Evolutionary conservation across 2,329 filamentous ascomycete species (phyloP), one percentile per base, ranked within the genome.

Genomic region (Diatrype stigma): DNA sequence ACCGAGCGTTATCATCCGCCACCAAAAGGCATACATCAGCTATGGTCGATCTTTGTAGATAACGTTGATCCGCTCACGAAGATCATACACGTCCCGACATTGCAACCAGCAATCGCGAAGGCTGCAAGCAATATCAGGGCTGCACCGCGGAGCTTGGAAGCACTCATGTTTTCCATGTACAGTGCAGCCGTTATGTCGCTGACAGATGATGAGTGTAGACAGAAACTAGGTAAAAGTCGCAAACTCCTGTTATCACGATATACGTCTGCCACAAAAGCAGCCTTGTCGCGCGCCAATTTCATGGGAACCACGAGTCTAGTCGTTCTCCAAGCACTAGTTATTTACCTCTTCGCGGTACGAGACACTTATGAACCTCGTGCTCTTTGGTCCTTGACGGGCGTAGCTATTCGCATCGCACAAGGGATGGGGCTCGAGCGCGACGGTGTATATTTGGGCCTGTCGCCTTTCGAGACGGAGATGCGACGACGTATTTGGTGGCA

Each of bases 51-150:
- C 2, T 82, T 78, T 52, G 60, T 80, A 0, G 72, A 79, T 10
- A 81, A 81, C 53, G 73, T 84, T 38, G 76, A 84, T 53, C 79
- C 80, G 2, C 61, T 84, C 16, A 71, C 78, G 46, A 84, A 82
- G 56, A 57, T 83, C 16, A 72, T 80, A 10, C 80, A 84, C 58
- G 67, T 75, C 8, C 79, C 79, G 0, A 77, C 73, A 2, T 56
- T 80, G 1, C 74, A 81, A 55, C 64, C 67, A 34, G 67, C 70
- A n/a, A 69, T 82, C 7, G 67, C 78, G 28, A 68, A 77, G 45
- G 74, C 77, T 14, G 71, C 66, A 14, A 62, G 67, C 19, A 65
- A 77, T 51, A 56, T 79, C 17, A 62, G 64, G 6, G 64, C 67
- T 47, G 62, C 79, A 2, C 65, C 64, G 0, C 63, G 70, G 5